Evolutionary conservation across 257 asterid species (phyloP).

Genomic region (Fraxinus excelsior): DNA sequence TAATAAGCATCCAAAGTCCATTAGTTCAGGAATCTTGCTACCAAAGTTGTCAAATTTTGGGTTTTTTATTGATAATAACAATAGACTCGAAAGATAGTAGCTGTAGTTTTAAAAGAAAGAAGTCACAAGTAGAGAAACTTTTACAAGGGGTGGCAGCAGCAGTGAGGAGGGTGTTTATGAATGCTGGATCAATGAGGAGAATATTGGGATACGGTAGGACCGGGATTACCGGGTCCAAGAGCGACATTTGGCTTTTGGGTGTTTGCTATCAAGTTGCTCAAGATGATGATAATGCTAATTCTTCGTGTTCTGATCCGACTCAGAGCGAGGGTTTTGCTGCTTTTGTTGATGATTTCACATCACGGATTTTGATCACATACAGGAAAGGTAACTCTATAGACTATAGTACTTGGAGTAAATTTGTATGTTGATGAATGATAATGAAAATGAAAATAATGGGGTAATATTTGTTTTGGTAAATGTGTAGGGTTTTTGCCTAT

Average conservation of each 20-base stretch:
- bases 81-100: neutral
- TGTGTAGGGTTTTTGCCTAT: slow-evolving; percentile 43
- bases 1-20: neutral
- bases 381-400: slow-evolving; percentile 38
- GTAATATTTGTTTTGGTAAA: neutral
- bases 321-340: slow-evolving; percentile 50
- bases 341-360: slow-evolving; percentile 50
- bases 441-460: neutral
- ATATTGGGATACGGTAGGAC: slow-evolving; percentile 63
- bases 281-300: slow-evolving; percentile 41
- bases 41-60: neutral
- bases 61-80: neutral
- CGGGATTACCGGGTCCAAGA: slow-evolving; percentile 50
- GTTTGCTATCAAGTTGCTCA: slow-evolving; percentile 68
- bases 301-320: slow-evolving; percentile 37
- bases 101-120: neutral
- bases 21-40: neutral
- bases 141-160: slow-evolving; percentile 58
- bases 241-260: slow-evolving; percentile 94
- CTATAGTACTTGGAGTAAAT: neutral
- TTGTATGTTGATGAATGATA: neutral
- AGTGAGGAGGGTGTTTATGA: slow-evolving; percentile 67
- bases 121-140: neutral
- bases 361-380: slow-evolving; percentile 48
- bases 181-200: slow-evolving; percentile 84